phyloP scores from a whole-genome alignment of 306 rosid species.

The Boehmeria nivea region DNA sequence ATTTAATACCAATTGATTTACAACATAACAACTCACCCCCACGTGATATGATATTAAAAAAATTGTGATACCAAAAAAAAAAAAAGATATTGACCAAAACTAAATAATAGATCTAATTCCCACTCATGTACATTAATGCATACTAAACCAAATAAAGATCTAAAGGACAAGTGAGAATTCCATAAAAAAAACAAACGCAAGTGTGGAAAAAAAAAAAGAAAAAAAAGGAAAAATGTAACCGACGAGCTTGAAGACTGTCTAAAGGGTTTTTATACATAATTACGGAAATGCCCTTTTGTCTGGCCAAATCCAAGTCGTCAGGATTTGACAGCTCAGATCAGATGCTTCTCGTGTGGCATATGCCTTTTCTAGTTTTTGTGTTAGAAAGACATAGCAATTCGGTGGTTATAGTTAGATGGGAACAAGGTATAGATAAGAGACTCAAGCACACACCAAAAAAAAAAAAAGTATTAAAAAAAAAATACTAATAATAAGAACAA shows the following conservation, averaged over 20 bases:
- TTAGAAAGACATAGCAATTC: no score
- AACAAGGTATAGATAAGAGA: background rate
- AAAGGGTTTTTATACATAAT: background rate
- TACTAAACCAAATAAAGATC: no score
- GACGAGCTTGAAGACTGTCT: background rate
- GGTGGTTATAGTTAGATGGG: background rate
- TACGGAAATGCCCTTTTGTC: constrained; percentile 8
- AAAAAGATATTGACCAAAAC: no score
- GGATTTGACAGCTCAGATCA: constrained; percentile 12
- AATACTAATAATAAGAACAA: background rate
- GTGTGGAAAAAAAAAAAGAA: no score
- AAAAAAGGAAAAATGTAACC: background rate
- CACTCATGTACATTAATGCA: no score
- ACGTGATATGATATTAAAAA: no score
- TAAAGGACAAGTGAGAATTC: no score
- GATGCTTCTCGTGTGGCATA: constrained; percentile 12
- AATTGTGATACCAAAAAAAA: no score
- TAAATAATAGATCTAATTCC: no score
- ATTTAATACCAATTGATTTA: no score
- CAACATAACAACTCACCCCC: no score
- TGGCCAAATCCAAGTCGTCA: background rate
- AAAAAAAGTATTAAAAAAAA: background rate
- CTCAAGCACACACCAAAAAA: background rate
- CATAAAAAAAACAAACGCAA: no score
- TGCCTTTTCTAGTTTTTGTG: background rate